These are phyloP conservation scores for Eremothecium coryli DNA, from an alignment of 1,139 yeast species.

Conservation along the genomic window DNA sequence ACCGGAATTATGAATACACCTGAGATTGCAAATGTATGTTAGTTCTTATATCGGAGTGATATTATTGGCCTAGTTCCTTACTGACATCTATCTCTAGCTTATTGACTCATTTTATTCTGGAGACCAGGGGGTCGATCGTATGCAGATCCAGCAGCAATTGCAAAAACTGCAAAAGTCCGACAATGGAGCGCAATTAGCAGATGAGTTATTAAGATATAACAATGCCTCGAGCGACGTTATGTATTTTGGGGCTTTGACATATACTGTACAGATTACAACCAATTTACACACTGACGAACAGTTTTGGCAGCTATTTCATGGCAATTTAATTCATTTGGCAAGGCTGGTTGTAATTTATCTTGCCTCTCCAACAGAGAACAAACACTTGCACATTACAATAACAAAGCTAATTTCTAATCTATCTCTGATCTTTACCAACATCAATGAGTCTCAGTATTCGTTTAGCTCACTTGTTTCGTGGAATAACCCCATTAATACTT, in stretches of 20 bases:
- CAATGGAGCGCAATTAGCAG: constrained; percentile 44
- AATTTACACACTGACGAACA: constrained; percentile 16
- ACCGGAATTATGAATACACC: too few relatives aligned
- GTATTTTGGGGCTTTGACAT: constrained; percentile 67
- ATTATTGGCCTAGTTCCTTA: too few relatives aligned
- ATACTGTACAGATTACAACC: constrained; percentile 45
- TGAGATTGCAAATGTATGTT: too few relatives aligned
- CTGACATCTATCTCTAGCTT: constrained; percentile 10
- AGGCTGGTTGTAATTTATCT: constrained; percentile 14
- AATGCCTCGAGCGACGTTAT: constrained; percentile 40
- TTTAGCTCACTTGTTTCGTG: constrained; percentile 22
- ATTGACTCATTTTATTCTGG: constrained; percentile 27
- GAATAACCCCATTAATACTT: constrained; percentile 35
- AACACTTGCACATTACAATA: constrained; percentile 30
- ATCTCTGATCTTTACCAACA: constrained; percentile 39
- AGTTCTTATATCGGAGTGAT: too few relatives aligned
- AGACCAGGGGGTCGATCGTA: constrained; percentile 34
- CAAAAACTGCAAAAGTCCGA: constrained; percentile 48
- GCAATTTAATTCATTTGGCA: constrained; percentile 23
- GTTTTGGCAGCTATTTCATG: constrained; percentile 21
- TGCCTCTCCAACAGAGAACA: constrained; percentile 12
- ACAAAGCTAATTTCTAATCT: constrained; percentile 46
- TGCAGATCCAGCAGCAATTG: constrained; percentile 41
- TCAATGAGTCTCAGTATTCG: constrained; percentile 21
- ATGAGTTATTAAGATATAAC: constrained; percentile 34